These are phyloP conservation scores for Pyrus hybrid DNA, from an alignment of 331 rosid genomes.

Conservation along the genomic window DNA sequence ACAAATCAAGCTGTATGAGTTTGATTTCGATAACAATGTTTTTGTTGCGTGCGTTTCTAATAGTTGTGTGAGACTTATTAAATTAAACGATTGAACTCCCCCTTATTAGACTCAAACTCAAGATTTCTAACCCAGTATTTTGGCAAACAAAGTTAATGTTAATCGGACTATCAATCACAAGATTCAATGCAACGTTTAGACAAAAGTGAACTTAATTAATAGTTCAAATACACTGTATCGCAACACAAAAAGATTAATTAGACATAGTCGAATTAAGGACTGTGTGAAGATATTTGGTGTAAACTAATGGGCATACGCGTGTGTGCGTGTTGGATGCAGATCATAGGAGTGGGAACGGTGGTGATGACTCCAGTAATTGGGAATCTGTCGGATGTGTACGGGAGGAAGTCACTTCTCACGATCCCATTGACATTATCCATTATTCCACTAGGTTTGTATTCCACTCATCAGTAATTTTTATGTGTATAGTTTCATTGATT, in stretches of 20 bases:
- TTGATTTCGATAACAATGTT: too few species aligned
- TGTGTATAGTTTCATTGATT: neutral
- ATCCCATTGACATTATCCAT: constrained; percentile 46
- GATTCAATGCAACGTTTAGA: too few species aligned
- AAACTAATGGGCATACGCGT: neutral
- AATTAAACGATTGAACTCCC: too few species aligned
- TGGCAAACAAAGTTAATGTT: too few species aligned
- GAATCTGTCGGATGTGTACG: constrained; percentile 63
- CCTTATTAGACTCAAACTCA: too few species aligned
- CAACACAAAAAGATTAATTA: neutral
- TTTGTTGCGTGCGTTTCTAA: too few species aligned
- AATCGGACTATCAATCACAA: too few species aligned
- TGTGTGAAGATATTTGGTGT: neutral
- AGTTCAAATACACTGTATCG: neutral
- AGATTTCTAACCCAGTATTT: too few species aligned
- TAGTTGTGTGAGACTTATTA: too few species aligned
- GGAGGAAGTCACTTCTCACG: constrained; percentile 65
- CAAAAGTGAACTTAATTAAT: too few species aligned
- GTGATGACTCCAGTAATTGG: constrained; percentile 71
- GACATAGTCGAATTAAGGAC: neutral
- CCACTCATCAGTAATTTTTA: neutral
- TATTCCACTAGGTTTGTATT: constrained; percentile 45
- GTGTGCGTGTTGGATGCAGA: constrained; percentile 23
- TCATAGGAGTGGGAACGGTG: constrained; percentile 69
- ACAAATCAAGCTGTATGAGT: too few species aligned